Evolutionary conservation across 352 stramenopile genomes (phyloP).

Genomic region (Phytophthora macrochlamydospora): DNA sequence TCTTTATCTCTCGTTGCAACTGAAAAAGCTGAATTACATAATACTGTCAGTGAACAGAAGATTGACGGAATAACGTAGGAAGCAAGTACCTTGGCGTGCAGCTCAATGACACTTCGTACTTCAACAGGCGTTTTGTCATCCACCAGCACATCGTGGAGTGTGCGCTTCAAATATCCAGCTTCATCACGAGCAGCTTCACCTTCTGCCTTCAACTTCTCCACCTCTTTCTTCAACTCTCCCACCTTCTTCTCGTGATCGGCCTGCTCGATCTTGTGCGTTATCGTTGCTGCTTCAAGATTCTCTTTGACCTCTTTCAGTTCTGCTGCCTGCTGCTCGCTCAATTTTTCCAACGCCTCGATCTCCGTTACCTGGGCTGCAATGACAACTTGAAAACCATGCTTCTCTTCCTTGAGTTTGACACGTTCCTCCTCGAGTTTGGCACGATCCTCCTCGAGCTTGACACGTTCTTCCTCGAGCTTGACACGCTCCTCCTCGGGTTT

Average conservation of each 20-base stretch:
- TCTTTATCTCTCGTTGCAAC: not conserved
- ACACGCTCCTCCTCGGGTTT: too few relatives aligned
- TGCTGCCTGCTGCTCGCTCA: not conserved
- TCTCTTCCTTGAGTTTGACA: constrained; percentile 14
- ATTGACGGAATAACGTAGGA: not conserved
- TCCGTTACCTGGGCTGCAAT: not conserved
- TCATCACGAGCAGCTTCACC: constrained; percentile 20
- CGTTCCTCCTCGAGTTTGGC: not conserved
- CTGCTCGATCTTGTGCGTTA: not conserved
- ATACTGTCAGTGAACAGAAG: constrained; percentile 5
- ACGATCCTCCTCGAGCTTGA: too few relatives aligned
- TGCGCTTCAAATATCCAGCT: constrained; percentile 10
- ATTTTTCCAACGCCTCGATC: not conserved
- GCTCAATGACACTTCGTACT: constrained; percentile 19
- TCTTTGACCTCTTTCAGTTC: too few relatives aligned
- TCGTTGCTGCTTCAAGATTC: not conserved
- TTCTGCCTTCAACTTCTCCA: constrained; percentile 9
- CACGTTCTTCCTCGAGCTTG: too few relatives aligned
- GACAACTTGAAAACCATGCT: not conserved
- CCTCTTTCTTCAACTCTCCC: not conserved
- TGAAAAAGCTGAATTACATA: constrained; percentile 12
- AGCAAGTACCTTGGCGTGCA: constrained; percentile 20
- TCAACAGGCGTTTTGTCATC: constrained; percentile 14
- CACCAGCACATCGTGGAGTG: constrained; percentile 13
- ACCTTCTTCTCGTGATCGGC: not conserved